phyloP scores from a whole-genome alignment of 345 rosid genomes.

The Dipteronia dyeriana region DNA sequence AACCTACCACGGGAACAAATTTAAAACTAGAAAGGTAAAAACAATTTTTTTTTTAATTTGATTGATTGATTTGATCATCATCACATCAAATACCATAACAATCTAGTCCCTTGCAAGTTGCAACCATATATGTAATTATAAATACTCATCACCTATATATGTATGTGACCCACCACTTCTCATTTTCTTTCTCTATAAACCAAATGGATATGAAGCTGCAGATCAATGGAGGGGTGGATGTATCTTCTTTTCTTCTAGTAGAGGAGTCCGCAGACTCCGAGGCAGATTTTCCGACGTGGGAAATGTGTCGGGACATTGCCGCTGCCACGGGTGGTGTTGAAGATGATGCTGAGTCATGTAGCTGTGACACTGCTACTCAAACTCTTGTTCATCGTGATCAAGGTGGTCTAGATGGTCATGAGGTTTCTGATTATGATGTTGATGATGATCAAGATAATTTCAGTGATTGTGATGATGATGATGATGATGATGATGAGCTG shows the following conservation, averaged over 20 bases:
- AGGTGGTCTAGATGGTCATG: background rate
- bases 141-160: background rate
- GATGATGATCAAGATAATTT: background rate
- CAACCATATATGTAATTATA: conserved; percentile 4
- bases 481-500: background rate
- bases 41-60: background rate
- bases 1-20: conserved; percentile 18
- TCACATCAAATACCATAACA: conserved; percentile 14
- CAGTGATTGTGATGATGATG: background rate
- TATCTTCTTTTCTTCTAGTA: conserved; percentile 43
- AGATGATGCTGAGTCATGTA: conserved; percentile 59
- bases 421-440: background rate
- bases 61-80: conserved; percentile 18
- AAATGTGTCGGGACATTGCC: conserved; percentile 7
- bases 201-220: conserved; percentile 29
- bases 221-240: conserved; percentile 22
- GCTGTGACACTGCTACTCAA: conserved; percentile 29
- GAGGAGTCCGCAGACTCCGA: conserved; percentile 63
- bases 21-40: conserved; percentile 11
- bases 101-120: background rate
- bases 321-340: conserved; percentile 11
- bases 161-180: too few species aligned
- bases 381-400: background rate
- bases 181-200: background rate
- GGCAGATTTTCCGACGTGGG: conserved; percentile 20